Base-by-base conservation (phyloP, 177 flowering plant species). In the Tripterygium wilfordii region DNA sequence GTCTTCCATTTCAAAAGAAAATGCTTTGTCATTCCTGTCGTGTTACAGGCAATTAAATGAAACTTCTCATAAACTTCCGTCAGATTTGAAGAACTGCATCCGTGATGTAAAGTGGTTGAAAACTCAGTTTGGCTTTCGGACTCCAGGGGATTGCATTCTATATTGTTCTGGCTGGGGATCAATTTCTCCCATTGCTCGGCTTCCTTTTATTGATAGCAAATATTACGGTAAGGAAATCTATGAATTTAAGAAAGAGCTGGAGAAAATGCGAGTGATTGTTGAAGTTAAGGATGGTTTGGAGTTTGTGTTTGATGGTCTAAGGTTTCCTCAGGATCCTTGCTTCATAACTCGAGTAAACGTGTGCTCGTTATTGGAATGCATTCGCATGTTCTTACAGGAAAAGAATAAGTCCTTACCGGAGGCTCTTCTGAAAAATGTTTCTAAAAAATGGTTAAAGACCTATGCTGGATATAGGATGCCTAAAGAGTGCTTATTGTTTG, bases 141-240 rank as follows among this genome's bases (percentile, higher is more conserved):
- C 41, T 36, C 77, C 77, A 13, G 37, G 33, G 19, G 43, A 57
- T 4, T 73, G 75, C 48, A 68, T 79, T 38, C 49, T 77, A 23
- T 77, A 12, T 48, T 50, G 66, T 36, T 49, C 76, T 1, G 72
- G 62, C 8, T 84, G 94, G 94, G 54, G 64, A 37, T 25, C 71
- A 23, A 60, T 84, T 14, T 35, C 53, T 24, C 47, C 62, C 1
- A 76, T 84, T 32, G 28, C 79, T 8, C 18, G 17, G n/a, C 85
- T 84, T 48, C 92, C 92, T 25, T 82, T 84, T 30, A 63, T 81
- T 32, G 80, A 79, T 54, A 77, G 56, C 4, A 45, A 47, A 1
- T 38, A 27, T 37, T 79, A 72, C 47, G 77, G 81, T 6, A 42
- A 49, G n/a, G 15, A 17, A n/a, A 77, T 82, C 27, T 57, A 53